phyloP scores from a whole-genome alignment of 2,329 filamentous ascomycete species.

The Tolypocladium nubicola region DNA sequence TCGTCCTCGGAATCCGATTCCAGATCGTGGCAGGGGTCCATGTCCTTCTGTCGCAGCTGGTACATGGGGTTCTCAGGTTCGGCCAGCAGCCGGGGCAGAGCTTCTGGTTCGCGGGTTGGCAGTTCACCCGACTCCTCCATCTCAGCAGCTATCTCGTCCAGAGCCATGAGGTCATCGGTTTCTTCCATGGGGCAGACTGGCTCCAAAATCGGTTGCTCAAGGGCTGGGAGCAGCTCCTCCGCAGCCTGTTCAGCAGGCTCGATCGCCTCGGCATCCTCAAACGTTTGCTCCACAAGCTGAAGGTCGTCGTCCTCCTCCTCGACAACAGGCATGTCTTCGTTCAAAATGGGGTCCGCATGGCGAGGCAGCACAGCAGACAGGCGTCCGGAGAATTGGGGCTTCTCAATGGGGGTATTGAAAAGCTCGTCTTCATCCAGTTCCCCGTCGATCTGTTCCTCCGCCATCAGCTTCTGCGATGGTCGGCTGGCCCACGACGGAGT shows the following conservation, averaged over 20 bases:
- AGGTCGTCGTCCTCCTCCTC: conserved; percentile 13
- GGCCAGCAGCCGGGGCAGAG: not conserved
- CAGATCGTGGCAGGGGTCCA: conserved; percentile 28
- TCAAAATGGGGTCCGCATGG: conserved; percentile 26
- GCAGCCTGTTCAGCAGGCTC: not conserved
- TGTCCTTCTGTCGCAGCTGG: conserved; percentile 36
- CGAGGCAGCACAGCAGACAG: conserved; percentile 34
- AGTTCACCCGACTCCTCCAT: conserved; percentile 7
- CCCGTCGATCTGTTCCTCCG: conserved; percentile 18
- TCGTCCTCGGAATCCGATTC: conserved; percentile 50
- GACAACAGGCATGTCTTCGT: conserved; percentile 19
- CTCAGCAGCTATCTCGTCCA: conserved; percentile 10
- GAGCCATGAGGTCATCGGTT: conserved; percentile 11
- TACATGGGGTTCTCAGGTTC: conserved; percentile 13
- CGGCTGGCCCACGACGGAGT: conserved; percentile 12
- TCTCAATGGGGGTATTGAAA: conserved; percentile 21
- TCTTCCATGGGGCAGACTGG: not conserved
- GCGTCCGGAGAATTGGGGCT: conserved; percentile 32
- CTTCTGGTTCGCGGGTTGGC: not conserved
- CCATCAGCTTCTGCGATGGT: conserved; percentile 26
- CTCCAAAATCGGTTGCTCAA: not conserved
- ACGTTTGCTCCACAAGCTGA: not conserved
- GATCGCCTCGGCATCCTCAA: not conserved
- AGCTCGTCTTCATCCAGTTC: conserved; percentile 17
- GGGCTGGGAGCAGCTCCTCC: not conserved